Base-by-base conservation (phyloP, 2,329 filamentous ascomycete species). In the Nemania sp. region DNA sequence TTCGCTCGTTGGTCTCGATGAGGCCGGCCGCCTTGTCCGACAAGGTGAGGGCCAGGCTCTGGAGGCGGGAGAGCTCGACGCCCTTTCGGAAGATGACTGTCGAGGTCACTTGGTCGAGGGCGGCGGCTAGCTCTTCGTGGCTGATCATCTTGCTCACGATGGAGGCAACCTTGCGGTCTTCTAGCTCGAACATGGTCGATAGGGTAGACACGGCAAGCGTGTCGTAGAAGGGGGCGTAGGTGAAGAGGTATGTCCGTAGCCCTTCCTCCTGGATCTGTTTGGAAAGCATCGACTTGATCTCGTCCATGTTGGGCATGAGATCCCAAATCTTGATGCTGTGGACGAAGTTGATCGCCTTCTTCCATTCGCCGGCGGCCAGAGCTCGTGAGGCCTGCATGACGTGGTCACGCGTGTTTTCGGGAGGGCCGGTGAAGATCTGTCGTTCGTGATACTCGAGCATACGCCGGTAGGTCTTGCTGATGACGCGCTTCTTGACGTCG, bases 271-370 rank as follows among this genome's bases (percentile, higher is more conserved):
- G 96, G 74, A 98, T 97, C 83, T 99, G 95, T 76, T 92, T 92
- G 57, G 93, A 91, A 64, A 99, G 90, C 95, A 99, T 97, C 55
- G 85, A 79, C 87, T 98, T 98, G 83, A 98, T 96, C 76, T 92
- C 90, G 58, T 94, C 91, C 21, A 90, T 86, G 77, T 95, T 89
- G 60, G 93, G 90, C 87, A 99, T 96, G 68, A 99, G 85, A 57
- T 99, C 95, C 95, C 95, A 99, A 76, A 99, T 99, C 87, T 97
- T 99, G 82, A 99, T 99, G 73, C 89, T 91, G 82, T 95, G 92
- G 77, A 99, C 93, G 78, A 96, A 95, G 64, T 90, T 85, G 20
- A 89, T 93, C 15, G 93, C 90, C 83, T 96, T 96, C 87, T 97
- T 97, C 95, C 95, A 99, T 80, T 99, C 95, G 68, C 96, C 95